Percentiles rank a stretch among this genome's conserved stretches.
Evolutionary conservation across 345 rosid species (phyloP).

Genomic region (Hypericum androsaemum): DNA sequence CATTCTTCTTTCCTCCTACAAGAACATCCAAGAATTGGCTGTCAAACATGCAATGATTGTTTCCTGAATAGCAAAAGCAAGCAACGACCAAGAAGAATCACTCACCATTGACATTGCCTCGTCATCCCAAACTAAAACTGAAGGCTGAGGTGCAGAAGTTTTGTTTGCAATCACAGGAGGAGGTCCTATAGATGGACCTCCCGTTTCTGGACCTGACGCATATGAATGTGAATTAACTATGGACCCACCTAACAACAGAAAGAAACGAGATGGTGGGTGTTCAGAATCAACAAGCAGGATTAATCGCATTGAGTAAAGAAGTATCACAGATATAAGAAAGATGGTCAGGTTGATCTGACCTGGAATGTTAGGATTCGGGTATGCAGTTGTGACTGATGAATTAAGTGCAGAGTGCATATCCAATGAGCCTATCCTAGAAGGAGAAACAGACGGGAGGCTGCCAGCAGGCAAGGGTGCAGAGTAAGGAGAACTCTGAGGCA

Average conservation of each 20-base stretch:
- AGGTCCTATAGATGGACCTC: slow-evolving; percentile 94
- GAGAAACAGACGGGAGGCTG: slow-evolving; percentile 31
- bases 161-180: slow-evolving; percentile 97
- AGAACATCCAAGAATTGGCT: slow-evolving; percentile 17
- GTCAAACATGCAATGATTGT: background rate
- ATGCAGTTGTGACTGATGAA: slow-evolving; percentile 25
- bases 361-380: slow-evolving; percentile 27
- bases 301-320: background rate
- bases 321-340: background rate
- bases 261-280: background rate
- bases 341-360: slow-evolving; percentile 25
- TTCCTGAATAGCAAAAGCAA: slow-evolving; percentile 1
- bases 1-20: slow-evolving; percentile 98
- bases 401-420: slow-evolving; percentile 32
- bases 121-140: slow-evolving; percentile 89
- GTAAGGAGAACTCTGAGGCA: slow-evolving; percentile 62
- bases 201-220: slow-evolving; percentile 94
- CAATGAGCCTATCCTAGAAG: slow-evolving; percentile 38
- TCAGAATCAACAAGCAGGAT: background rate
- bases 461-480: slow-evolving; percentile 40
- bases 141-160: slow-evolving; percentile 66
- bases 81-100: slow-evolving; percentile 7
- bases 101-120: slow-evolving; percentile 98
- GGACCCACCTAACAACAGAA: slow-evolving; percentile 33
- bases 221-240: slow-evolving; percentile 66